Base-by-base conservation (phyloP, 2,329 filamentous ascomycete genomes). In the Diaporthe vaccinii region DNA sequence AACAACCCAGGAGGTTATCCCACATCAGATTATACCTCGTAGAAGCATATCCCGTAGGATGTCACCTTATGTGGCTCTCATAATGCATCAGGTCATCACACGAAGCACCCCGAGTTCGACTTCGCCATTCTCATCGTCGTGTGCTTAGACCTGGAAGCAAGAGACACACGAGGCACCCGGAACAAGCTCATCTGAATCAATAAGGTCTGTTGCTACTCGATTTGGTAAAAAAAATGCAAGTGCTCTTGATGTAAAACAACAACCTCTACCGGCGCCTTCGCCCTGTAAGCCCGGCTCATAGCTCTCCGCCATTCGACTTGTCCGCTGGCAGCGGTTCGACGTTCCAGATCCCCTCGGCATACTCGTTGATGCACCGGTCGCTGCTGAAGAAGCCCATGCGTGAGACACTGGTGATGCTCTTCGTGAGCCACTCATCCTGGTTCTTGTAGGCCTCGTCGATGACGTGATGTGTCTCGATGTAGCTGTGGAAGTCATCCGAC, bases 341-440 rank as follows among this genome's bases (percentile, higher is more conserved):
- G 82, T 98, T 98, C 97, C 97, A 99, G 83, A 99, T 76, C 25
- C 90, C 92, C 84, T 99, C 96, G 0, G 97, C 97, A 85, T 99
- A 99, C 88, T 98, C 96, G 81, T 96, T 95, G 84, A 98, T 98
- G 86, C 96, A 98, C 53, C 96, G 91, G 84, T 98, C 96, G 78
- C 94, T 96, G 79, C 92, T 96, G 88, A 98, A 98, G 91, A 98
- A 98, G 51, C 96, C 97, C 97, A 99, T 99, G 55, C 96, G 89
- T 9, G 95, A 90, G 25, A 99, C 97, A 75, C 94, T 94, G 57
- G 91, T 92, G 82, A 99, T 98, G 78, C 91, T 93, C 90, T 98
- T 98, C 77, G 91, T 93, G 75, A 97, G 86, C 97, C 97, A 99
- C 80, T 94, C 93, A 76, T 98, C 95, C 83, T 96, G 94, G 85